Evolutionary conservation across 768 basidiomycete species (phyloP).

Genomic region (Psilocybe tampanensis): DNA sequence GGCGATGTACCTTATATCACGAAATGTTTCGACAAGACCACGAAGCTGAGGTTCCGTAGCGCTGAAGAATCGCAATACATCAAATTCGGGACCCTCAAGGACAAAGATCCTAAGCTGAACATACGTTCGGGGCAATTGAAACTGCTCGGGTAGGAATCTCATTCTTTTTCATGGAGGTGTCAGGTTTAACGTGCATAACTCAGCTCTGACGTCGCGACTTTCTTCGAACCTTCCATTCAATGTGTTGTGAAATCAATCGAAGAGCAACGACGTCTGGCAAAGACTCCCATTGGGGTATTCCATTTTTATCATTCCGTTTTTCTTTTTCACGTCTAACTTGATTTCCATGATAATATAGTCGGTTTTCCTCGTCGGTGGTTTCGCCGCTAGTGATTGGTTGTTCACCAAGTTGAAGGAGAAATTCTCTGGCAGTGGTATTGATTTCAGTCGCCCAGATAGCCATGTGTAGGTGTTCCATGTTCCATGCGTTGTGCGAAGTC

Average conservation of each 20-base stretch:
- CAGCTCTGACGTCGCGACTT: conserved; percentile 24
- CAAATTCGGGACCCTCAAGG: conserved; percentile 44
- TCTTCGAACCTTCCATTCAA: conserved; percentile 29
- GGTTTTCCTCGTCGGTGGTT: conserved; percentile 46
- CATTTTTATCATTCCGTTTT: neutral
- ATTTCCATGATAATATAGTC: conserved; percentile 12
- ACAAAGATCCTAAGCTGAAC: conserved; percentile 38
- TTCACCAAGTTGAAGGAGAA: conserved; percentile 33
- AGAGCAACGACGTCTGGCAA: conserved; percentile 13
- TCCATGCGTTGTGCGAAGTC: neutral
- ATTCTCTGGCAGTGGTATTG: conserved; percentile 19
- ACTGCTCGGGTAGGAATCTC: conserved; percentile 31
- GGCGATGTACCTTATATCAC: conserved; percentile 43
- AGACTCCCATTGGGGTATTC: conserved; percentile 15
- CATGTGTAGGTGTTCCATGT: conserved; percentile 13
- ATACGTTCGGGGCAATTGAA: conserved; percentile 50
- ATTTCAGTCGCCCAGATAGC: conserved; percentile 13
- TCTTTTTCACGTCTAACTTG: neutral
- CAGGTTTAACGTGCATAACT: neutral
- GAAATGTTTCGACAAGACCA: conserved; percentile 45
- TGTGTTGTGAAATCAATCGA: conserved; percentile 25
- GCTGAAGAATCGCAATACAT: conserved; percentile 42
- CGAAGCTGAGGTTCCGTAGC: conserved; percentile 44
- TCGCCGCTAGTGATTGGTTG: conserved; percentile 47
- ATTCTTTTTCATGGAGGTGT: conserved; percentile 27